phyloP scores from a whole-genome alignment of 2,329 filamentous ascomycete genomes.

The Rachicladosporium sp. region DNA sequence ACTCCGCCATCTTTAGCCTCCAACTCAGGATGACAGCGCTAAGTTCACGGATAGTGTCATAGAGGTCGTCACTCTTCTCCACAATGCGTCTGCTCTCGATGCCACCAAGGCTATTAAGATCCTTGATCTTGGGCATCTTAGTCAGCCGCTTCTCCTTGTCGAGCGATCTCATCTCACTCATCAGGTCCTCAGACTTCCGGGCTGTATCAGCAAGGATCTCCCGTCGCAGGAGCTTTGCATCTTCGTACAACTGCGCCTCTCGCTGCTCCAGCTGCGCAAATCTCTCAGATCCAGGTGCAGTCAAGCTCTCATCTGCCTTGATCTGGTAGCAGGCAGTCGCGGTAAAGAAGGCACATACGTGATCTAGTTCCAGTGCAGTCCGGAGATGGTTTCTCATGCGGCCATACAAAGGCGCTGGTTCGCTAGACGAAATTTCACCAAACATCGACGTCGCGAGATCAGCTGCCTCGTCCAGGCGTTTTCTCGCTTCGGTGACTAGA shows the following conservation, averaged over 20 bases:
- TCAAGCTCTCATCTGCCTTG: conserved; percentile 55
- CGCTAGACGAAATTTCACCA: conserved; percentile 22
- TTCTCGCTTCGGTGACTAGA: conserved; percentile 52
- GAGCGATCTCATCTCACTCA: conserved; percentile 44
- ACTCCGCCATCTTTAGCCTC: conserved; percentile 59
- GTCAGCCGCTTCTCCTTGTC: conserved; percentile 43
- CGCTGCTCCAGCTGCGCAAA: conserved; percentile 54
- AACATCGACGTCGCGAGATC: conserved; percentile 12
- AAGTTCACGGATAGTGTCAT: conserved; percentile 57
- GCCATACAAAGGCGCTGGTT: conserved; percentile 14
- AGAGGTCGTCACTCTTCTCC: conserved; percentile 54
- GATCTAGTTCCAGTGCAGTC: conserved; percentile 63
- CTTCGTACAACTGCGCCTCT: conserved; percentile 63
- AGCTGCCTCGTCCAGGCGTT: conserved; percentile 37
- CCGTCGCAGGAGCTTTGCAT: conserved; percentile 62
- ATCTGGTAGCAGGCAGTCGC: conserved; percentile 77
- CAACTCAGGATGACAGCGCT: conserved; percentile 59
- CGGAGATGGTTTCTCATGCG: conserved; percentile 51
- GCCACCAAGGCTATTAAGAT: conserved; percentile 44
- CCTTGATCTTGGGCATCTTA: conserved; percentile 33
- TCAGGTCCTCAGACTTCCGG: conserved; percentile 48
- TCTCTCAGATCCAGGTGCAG: conserved; percentile 52
- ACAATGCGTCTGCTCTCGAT: conserved; percentile 60
- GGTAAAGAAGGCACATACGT: conserved; percentile 72
- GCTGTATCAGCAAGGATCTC: conserved; percentile 58